phyloP scores from a whole-genome alignment of 176 grass and related monocot species.

The Alloteropsis semialata region DNA sequence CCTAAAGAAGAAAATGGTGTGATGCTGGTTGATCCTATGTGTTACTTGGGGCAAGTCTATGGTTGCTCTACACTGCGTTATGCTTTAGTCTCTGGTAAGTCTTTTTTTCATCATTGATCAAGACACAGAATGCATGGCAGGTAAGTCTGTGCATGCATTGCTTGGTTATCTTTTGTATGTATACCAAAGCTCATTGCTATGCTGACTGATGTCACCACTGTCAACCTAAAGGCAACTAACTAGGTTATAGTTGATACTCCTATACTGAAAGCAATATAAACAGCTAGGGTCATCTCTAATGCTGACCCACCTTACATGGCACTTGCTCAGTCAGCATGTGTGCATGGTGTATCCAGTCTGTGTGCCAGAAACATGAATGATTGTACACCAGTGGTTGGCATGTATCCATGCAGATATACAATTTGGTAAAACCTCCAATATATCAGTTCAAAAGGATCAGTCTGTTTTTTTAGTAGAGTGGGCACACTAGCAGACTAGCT shows the following conservation, averaged over 20 bases:
- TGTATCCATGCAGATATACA: not conserved
- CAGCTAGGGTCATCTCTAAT: not conserved
- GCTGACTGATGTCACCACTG: not conserved
- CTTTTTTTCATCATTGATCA: too few species aligned
- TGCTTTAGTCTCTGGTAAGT: too few species aligned
- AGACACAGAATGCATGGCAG: too few species aligned
- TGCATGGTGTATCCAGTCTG: not conserved
- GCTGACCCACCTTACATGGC: not conserved
- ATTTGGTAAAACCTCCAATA: constrained; percentile 4
- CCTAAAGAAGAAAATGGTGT: not conserved
- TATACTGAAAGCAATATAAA: not conserved
- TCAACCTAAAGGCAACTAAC: not conserved
- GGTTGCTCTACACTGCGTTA: not conserved
- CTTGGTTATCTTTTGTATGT: too few species aligned
- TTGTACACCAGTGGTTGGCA: not conserved
- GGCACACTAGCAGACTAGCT: not conserved
- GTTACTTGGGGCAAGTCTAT: not conserved
- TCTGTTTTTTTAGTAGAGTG: not conserved
- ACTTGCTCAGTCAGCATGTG: not conserved
- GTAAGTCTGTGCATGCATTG: too few species aligned
- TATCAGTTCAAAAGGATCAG: not conserved
- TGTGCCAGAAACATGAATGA: not conserved
- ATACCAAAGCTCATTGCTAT: not conserved
- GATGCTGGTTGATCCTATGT: not conserved
- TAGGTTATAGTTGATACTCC: not conserved